Evolutionary conservation across 306 rosid genomes (phyloP).

Genomic region (Hippophae tibetana): DNA sequence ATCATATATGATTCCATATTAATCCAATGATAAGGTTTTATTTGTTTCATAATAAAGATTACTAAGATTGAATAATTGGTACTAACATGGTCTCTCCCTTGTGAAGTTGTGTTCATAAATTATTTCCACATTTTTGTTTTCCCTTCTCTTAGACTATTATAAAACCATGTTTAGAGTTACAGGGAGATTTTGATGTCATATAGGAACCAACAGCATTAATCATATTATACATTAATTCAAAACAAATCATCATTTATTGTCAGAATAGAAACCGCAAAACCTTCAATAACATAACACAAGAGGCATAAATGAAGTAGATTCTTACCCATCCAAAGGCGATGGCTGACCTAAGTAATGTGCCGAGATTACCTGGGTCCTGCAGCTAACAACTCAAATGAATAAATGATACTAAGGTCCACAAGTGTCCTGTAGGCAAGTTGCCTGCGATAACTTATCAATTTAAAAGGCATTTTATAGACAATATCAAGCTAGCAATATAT

Average conservation of each 20-base stretch:
- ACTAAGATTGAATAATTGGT: too few relatives aligned
- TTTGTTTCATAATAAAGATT: too few relatives aligned
- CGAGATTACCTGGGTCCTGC: constrained; percentile 97
- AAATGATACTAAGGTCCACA: constrained; percentile 13
- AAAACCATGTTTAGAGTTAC: too few relatives aligned
- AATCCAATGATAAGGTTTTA: too few relatives aligned
- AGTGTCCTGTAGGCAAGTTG: constrained; percentile 17
- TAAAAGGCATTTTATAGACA: not conserved
- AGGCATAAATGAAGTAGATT: constrained; percentile 4
- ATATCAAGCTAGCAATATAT: not conserved
- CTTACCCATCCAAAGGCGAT: constrained; percentile 89
- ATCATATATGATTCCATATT: too few relatives aligned
- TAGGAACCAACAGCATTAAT: not conserved
- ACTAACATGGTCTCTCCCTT: too few relatives aligned
- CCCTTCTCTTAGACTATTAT: too few relatives aligned
- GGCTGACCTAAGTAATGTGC: constrained; percentile 80
- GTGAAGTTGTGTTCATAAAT: too few relatives aligned
- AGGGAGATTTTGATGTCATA: too few relatives aligned
- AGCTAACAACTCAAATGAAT: constrained; percentile 21
- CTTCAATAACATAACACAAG: not conserved
- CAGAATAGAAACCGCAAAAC: not conserved
- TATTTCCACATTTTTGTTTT: too few relatives aligned
- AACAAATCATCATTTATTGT: not conserved
- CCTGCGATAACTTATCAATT: constrained; percentile 3
- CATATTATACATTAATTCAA: not conserved